Evolutionary conservation across 495 filamentous ascomycete species (phyloP), one percentile per base, ranked within the genome.

Genomic region (Penicillium waksmanii): DNA sequence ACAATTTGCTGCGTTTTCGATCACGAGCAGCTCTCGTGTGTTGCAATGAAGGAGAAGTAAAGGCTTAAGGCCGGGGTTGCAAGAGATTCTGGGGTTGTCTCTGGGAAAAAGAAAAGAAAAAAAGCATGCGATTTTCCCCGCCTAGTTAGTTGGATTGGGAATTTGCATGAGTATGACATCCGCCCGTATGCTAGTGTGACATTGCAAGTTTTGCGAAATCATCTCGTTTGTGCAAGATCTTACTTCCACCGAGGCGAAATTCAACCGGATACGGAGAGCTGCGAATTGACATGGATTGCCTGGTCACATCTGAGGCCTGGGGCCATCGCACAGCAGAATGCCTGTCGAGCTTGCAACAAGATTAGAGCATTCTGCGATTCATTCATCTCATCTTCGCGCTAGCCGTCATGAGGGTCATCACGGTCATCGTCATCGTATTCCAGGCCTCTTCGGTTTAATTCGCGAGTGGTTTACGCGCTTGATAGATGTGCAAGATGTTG

Each of bases 401-500:
- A 11, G 44, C 40, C 18, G 18, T 31, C 54, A 34, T 9, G 27
- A 31, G 27, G 8, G 8, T 5, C 27, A 1, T 31, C 27, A 31
- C 27, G 8, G 27, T 31, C 27, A 1, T 31, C 27, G 27, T 31
- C 27, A 31, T 31, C 27, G 8, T 31, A 31, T 31, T 9, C 27
- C 8, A 31, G 6, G 8, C 27, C 27, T 31, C 5, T 19, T 44
- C 42, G n/a, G 55, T 19, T 56, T 60, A 58, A 33, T 65, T 55
- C 13, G 58, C 53, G 6, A 57, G n/a, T 4, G 77, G 78, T 56
- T 76, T 80, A 47, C 73, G 72, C 27, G 78, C 78, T 53, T 80
- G 78, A 47, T 80, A 80, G 23, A 80, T 79, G 52, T 80, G 76
- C 86, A 96, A 71, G 47, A 88, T 88, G 63, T 90, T 91, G 74